Base-by-base conservation (phyloP, 1,284 basidiomycete species). In the Agroathelia rolfsii region DNA sequence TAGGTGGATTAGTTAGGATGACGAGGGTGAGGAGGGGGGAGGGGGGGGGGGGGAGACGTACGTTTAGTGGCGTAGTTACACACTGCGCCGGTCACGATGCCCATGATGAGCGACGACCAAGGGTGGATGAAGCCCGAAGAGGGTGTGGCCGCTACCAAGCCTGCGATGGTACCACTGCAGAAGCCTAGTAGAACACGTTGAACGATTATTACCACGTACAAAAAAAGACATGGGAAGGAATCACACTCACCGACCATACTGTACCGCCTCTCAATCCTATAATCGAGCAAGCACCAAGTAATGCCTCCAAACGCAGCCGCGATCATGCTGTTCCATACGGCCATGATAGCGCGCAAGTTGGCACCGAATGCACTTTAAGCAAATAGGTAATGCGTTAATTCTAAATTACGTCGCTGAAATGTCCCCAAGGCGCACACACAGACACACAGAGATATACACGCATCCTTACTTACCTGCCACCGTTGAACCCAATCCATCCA, bases 241-340 rank as follows among this genome's bases (percentile, higher is more conserved):
- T n/a, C n/a, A n/a, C 83, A 88, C 56, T 93, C 90, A 14, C 90
- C 90, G 39, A 97, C 90, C 72, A 88, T 76, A 34, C 72, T 78
- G 63, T 73, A 78, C 48, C 87, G 84, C 39, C 76, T 66, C 52
- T 89, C 83, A 38, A 89, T 68, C 19, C 86, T 66, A 56, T 71
- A 93, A 58, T 93, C 89, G 44, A 94, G 71, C 40, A 86, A 58
- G 56, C 89, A 82, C 90, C 89, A 95, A n/a, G 80, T 72, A 37
- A 89, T 67, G 10, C 85, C 90, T 19, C 76, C 86, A 42, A 79
- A 70, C 2, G 76, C 72, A 13, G 79, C 81, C 21, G 76, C 72
- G 20, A 85, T 53, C 72, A 94, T 94, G 35, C 89, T 87, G 51
- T 87, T 87, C 74, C 87, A 88, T 35, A 87, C 71, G 6, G 89